Base-by-base conservation (phyloP, 495 filamentous ascomycete genomes). In the Hypoxylon lenormandii region DNA sequence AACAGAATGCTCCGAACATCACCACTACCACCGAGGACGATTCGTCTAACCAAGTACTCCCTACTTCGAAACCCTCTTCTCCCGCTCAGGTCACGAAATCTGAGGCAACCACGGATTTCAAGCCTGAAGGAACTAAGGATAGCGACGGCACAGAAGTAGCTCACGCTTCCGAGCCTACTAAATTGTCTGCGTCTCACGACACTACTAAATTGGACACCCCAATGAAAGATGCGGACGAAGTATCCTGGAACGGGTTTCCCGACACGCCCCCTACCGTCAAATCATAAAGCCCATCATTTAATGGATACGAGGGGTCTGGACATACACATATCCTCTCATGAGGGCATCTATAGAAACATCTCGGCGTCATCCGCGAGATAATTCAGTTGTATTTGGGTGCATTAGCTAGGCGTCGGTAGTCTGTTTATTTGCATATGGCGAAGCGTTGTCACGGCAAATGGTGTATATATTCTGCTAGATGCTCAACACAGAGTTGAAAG, bases 381-480 rank as follows among this genome's bases (percentile, higher is more conserved):
- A 56, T 37, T 45, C 16, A 40, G 48, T 21, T 61, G 50, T 50
- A 12, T 37, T 69, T 62, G 38, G 18, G 19, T 53, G 67, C 67
- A 70, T 70, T 37, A 62, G 68, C 58, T 66, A 49, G 68, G 62
- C 45, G 68, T 71, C 59, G 22, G 53, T 4, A 49, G 61, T 19
- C n/a, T 50, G 52, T 53, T 63, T 54, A 30, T 36, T 12, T 49
- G 47, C 47, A 49, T 49, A 47, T 28, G 12, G 33, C 5, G 42
- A 45, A 42, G 36, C 8, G 13, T 19, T 8, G 22, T 33, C 10
- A 46, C 54, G 16, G 30, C 15, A 46, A 18, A 37, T 3, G 21
- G 18, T 33, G 47, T 59, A 38, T 45, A 66, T 51, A 33, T 18
- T 19, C 4, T 18, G 6, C 19, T 30, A 49, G 51, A 56, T 55